phyloP scores from a whole-genome alignment of 2,329 filamentous ascomycete genomes.

The Aspergillus vadensis region DNA sequence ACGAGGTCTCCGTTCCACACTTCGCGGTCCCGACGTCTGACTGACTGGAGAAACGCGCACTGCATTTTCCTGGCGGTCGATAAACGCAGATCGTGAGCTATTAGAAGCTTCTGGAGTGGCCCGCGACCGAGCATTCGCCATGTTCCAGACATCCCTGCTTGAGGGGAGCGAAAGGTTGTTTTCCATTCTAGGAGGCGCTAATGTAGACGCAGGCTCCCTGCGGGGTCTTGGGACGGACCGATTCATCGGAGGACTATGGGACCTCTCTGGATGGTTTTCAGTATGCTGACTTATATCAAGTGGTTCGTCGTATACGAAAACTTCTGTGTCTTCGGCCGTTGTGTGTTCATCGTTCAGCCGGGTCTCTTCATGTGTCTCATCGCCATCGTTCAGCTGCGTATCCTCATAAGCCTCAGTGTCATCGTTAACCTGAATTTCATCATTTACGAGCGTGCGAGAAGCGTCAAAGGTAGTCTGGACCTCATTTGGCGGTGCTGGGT shows the following conservation, averaged over 20 bases:
- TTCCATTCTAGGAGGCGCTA: background rate
- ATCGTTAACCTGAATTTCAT: background rate
- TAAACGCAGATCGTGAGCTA: slow-evolving; percentile 28
- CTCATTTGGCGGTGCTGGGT: slow-evolving; percentile 2
- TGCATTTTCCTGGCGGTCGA: slow-evolving; percentile 40
- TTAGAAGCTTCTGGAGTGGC: background rate
- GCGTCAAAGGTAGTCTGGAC: slow-evolving; percentile 14
- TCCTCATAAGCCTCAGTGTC: background rate
- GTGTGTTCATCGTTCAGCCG: background rate
- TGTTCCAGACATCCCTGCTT: slow-evolving; percentile 13
- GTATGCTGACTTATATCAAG: slow-evolving; percentile 15
- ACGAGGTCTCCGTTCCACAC: slow-evolving; percentile 18
- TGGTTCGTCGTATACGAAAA: slow-evolving; percentile 17
- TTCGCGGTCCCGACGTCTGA: slow-evolving; percentile 27
- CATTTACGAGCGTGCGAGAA: slow-evolving; percentile 12
- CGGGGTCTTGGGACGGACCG: background rate
- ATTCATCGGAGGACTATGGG: slow-evolving; percentile 20
- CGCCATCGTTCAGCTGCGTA: background rate
- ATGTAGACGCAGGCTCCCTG: background rate
- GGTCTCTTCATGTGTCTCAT: background rate
- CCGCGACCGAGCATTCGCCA: slow-evolving; percentile 1
- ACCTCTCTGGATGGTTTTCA: slow-evolving; percentile 18
- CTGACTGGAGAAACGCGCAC: slow-evolving; percentile 39
- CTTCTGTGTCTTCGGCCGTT: slow-evolving; percentile 14
- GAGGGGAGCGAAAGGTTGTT: background rate